Percentiles rank a stretch among this genome's conserved stretches.
phyloP scores from a whole-genome alignment of 306 rosid species.

The Lagenaria siceraria region DNA sequence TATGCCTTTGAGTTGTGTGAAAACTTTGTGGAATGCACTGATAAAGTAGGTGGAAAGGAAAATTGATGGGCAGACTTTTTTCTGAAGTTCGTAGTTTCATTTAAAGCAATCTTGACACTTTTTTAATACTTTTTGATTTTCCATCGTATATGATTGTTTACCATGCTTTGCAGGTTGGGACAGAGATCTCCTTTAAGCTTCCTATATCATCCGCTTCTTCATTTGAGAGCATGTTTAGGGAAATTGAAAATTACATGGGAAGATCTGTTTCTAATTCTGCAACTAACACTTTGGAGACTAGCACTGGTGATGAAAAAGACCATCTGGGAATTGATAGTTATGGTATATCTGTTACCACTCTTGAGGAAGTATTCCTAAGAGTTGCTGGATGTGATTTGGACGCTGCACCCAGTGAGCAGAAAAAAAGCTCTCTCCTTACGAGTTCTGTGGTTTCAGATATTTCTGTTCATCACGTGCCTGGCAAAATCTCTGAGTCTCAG shows the following conservation, averaged over 20 bases:
- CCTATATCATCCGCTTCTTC: conserved; percentile 78
- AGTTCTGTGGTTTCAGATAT: conserved; percentile 33
- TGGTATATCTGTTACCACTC: conserved; percentile 94
- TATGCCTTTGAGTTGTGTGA: not conserved
- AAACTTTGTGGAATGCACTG: not conserved
- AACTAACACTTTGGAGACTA: conserved; percentile 14
- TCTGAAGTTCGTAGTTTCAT: not conserved
- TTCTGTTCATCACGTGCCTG: conserved; percentile 28
- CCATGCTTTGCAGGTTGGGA: conserved; percentile 69
- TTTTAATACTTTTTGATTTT: not conserved
- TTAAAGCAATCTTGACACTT: not conserved
- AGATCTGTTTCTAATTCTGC: conserved; percentile 27
- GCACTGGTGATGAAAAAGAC: conserved; percentile 26
- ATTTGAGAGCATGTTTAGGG: conserved; percentile 84
- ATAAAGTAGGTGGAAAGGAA: not conserved
- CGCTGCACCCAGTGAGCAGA: conserved; percentile 39
- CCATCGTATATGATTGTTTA: conserved; percentile 8
- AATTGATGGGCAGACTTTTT: not conserved
- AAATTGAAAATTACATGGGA: conserved; percentile 80
- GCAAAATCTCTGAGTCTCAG: conserved; percentile 24
- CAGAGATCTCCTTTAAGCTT: conserved; percentile 96
- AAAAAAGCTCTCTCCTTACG: conserved; percentile 17
- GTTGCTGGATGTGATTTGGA: conserved; percentile 81
- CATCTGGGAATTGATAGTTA: conserved; percentile 78
- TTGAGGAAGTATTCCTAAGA: conserved; percentile 92